Base-by-base conservation (phyloP, 148 eudicot genomes). In the Camellia lanceoleosa region DNA sequence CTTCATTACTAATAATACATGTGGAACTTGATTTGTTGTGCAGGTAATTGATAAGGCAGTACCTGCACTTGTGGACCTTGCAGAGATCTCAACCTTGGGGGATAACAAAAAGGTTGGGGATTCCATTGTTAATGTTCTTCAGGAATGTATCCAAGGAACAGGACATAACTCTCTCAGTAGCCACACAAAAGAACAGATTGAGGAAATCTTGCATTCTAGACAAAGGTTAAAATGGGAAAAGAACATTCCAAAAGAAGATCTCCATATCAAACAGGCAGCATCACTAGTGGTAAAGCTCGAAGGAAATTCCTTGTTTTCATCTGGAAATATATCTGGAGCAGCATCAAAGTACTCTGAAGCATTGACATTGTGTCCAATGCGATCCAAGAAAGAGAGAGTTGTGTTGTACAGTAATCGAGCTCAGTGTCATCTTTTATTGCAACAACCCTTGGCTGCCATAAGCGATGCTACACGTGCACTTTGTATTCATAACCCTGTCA, bases 31-130 rank as follows among this genome's bases (percentile, higher is more conserved):
- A 68, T 68, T 60, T 68, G 18, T 80, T 77, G 23, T 75, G 85
- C 82, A 95, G 98, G 98, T 93, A 20, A 85, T 89, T 77, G 98
- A 95, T 80, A 92, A 89, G 80, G 97, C 89, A 59, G 93, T 92
- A 74, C 95, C 99, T 79, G 89, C 90, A 68, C 87, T 96, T 5
- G 82, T 91, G 69, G 99, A 96, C 81, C 92, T 96, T 23, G 92
- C 98, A 62, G 99, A 96, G 76, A 88, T 94, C 71, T 87, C 95
- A 64, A 84, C 85, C 42, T 89, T 96, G 9, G 99, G 98, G 47
- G 98, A 96, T 68, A 92, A 91, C 88, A 94, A 92, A 85, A 92
- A 91, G 75, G 94, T 96, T 41, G 99, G 99, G 58, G 99, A 96
- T 83, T 84, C 97, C 72, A 94, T 96, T 61, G 86, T 91, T 19